These are phyloP conservation scores for Jamesozyma spencerorum DNA, from an alignment of 805 yeast genomes.

Conservation along the genomic window DNA sequence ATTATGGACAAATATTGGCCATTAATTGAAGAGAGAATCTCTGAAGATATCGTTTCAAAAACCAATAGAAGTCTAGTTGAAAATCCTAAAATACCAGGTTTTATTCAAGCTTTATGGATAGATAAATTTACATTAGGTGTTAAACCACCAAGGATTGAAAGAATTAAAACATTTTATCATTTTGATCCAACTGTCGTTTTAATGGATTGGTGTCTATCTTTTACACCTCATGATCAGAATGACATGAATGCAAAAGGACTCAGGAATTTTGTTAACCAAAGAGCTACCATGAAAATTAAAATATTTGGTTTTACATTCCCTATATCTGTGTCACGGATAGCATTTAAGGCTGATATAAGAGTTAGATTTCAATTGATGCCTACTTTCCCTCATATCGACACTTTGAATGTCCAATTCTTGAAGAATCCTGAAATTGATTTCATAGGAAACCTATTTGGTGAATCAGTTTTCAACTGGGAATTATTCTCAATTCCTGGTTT, in stretches of 20 bases:
- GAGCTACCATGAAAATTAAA: constrained; percentile 61
- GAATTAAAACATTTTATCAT: constrained; percentile 76
- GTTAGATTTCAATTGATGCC: constrained; percentile 81
- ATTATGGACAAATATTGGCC: constrained; percentile 86
- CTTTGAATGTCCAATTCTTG: constrained; percentile 72
- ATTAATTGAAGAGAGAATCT: constrained; percentile 74
- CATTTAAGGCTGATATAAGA: constrained; percentile 64
- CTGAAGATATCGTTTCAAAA: constrained; percentile 76
- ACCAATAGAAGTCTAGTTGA: constrained; percentile 73
- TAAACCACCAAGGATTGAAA: constrained; percentile 86
- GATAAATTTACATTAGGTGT: constrained; percentile 86
- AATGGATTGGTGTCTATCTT: constrained; percentile 91
- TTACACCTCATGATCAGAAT: constrained; percentile 77
- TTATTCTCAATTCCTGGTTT: constrained; percentile 78
- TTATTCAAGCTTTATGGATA: constrained; percentile 72
- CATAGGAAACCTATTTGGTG: constrained; percentile 60
- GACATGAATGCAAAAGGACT: constrained; percentile 78
- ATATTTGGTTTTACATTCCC: constrained; percentile 75
- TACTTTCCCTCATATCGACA: constrained; percentile 84
- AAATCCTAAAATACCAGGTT: constrained; percentile 64
- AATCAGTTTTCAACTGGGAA: constrained; percentile 78
- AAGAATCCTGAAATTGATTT: constrained; percentile 86
- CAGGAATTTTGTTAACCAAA: constrained; percentile 74
- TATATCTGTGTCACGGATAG: constrained; percentile 64
- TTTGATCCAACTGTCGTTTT: constrained; percentile 85